These are phyloP conservation scores for Cornus kousa DNA, from an alignment of 148 eudicot genomes.

Conservation along the genomic window DNA sequence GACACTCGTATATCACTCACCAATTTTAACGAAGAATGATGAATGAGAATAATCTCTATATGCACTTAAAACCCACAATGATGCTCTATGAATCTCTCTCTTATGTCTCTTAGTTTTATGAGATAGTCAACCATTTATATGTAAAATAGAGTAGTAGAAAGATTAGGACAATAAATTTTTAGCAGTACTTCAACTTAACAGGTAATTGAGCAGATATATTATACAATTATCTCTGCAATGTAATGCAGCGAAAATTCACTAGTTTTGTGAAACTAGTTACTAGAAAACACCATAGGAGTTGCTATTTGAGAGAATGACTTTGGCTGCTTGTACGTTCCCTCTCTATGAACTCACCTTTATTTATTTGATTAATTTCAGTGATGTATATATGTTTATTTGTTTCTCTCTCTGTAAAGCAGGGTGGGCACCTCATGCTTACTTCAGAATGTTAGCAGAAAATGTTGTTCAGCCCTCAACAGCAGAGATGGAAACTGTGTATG, in stretches of 20 bases:
- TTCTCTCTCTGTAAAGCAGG: conserved; percentile 1
- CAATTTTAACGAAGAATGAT: too few species aligned
- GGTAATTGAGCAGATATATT: too few species aligned
- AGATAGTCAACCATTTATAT: too few species aligned
- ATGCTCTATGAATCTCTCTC: too few species aligned
- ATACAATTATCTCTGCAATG: too few species aligned
- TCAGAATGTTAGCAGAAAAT: conserved; percentile 16
- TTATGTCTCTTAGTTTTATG: too few species aligned
- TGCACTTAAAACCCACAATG: too few species aligned
- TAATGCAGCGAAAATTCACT: neutral
- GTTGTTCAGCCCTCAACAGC: neutral
- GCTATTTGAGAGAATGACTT: neutral
- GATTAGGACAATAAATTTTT: too few species aligned
- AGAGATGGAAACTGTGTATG: neutral
- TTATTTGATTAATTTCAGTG: neutral
- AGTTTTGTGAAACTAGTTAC: neutral
- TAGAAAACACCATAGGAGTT: neutral
- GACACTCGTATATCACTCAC: too few species aligned
- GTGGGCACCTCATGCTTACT: conserved; percentile 35
- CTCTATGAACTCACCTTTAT: neutral
- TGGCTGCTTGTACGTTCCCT: neutral
- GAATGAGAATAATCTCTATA: too few species aligned
- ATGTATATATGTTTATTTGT: neutral
- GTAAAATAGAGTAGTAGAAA: too few species aligned
- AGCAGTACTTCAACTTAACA: too few species aligned